phyloP scores from a whole-genome alignment of 176 grass and related monocot species.

The Cocos nucifera region DNA sequence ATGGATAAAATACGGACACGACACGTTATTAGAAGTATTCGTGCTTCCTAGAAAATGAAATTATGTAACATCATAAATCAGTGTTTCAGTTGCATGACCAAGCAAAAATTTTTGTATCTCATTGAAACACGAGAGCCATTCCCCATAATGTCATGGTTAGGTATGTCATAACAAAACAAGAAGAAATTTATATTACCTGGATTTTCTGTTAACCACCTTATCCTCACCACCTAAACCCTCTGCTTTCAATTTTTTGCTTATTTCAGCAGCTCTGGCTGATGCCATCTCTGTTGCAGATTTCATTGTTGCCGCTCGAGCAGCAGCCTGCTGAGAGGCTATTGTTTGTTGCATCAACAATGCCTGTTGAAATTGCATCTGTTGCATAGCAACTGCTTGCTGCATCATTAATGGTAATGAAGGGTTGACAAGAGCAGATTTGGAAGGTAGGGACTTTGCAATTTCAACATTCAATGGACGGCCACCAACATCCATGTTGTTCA shows the following conservation, averaged over 20 bases:
- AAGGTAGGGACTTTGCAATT: slow-evolving; percentile 87
- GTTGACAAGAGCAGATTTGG: slow-evolving; percentile 44
- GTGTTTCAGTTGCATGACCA: too few species aligned
- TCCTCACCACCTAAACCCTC: slow-evolving; percentile 53
- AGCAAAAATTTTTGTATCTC: too few species aligned
- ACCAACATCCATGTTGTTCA: slow-evolving; percentile 79
- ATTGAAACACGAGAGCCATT: too few species aligned
- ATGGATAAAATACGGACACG: too few species aligned
- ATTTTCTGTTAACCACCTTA: slow-evolving; percentile 48
- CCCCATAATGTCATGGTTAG: too few species aligned
- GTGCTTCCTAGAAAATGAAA: too few species aligned
- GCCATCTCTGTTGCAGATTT: slow-evolving; percentile 96
- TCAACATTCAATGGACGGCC: slow-evolving; percentile 89
- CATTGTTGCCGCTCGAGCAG: slow-evolving; percentile 78
- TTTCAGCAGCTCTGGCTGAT: slow-evolving; percentile 86
- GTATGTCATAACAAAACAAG: too few species aligned
- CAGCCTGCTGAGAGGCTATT: slow-evolving; percentile 66
- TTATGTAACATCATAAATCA: too few species aligned
- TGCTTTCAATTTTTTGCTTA: slow-evolving; percentile 88
- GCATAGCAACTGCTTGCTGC: slow-evolving; percentile 92
- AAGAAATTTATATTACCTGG: slow-evolving; percentile 36
- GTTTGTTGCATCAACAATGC: slow-evolving; percentile 84
- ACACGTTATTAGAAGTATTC: too few species aligned
- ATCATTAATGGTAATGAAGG: slow-evolving; percentile 72
- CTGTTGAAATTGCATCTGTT: slow-evolving; percentile 98